Percentiles rank a stretch among this genome's conserved stretches.
Evolutionary conservation across 306 rosid species (phyloP).

Genomic region (Lablab purpureus): DNA sequence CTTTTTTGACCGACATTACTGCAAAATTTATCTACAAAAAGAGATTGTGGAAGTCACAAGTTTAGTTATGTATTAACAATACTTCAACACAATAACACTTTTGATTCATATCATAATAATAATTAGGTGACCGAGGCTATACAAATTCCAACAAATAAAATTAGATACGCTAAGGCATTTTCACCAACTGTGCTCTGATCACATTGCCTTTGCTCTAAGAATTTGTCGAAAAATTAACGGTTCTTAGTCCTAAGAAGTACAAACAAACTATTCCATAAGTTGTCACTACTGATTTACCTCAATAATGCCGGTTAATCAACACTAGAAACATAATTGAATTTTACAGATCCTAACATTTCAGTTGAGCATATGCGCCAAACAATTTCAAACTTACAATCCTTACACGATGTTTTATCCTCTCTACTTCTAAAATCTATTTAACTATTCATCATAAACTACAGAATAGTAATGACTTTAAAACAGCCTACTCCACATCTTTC

Average conservation of each 20-base stretch:
- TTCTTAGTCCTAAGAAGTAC: slow-evolving; percentile 17
- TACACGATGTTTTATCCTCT: slow-evolving; percentile 9
- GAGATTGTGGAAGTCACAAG: slow-evolving; percentile 10
- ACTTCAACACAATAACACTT: background rate
- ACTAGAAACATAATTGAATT: slow-evolving; percentile 4
- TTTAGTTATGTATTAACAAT: background rate
- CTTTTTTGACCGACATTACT: slow-evolving; percentile 39
- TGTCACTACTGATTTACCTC: background rate
- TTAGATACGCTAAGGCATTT: background rate
- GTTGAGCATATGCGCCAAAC: slow-evolving; percentile 11
- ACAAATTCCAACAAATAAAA: background rate
- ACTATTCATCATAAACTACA: slow-evolving; percentile 19
- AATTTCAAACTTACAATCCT: slow-evolving; percentile 10
- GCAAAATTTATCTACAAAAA: slow-evolving; percentile 47
- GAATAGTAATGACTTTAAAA: slow-evolving; percentile 4
- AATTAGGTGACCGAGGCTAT: slow-evolving; percentile 1
- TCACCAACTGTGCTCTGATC: background rate
- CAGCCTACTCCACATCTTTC: slow-evolving; percentile 11
- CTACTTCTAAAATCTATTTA: slow-evolving; percentile 7
- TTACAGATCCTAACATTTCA: slow-evolving; percentile 11
- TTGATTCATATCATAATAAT: slow-evolving; percentile 15
- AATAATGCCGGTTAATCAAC: background rate
- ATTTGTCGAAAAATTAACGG: background rate
- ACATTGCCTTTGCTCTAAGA: slow-evolving; percentile 11
- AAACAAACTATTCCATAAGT: background rate